These are phyloP conservation scores for Dimocarpus longan DNA, from an alignment of 345 rosid species.

Conservation along the genomic window DNA sequence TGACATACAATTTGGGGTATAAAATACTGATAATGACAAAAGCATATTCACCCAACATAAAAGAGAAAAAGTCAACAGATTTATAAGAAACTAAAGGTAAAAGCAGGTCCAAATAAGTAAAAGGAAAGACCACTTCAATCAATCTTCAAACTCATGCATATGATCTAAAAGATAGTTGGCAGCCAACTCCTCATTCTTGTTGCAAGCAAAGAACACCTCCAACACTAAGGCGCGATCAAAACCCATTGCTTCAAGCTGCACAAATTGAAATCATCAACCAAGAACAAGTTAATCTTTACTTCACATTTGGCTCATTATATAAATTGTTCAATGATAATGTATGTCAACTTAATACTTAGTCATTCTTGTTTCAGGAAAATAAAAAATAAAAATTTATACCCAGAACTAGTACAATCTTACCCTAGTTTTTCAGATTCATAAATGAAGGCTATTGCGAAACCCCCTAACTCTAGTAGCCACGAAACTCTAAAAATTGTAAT, in stretches of 20 bases:
- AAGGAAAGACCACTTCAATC: conserved; percentile 24
- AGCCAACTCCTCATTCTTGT: conserved; percentile 96
- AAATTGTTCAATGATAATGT: too few species aligned
- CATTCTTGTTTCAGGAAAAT: too few species aligned
- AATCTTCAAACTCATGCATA: conserved; percentile 89
- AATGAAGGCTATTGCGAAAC: too few species aligned
- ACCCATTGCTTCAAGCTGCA: conserved; percentile 93
- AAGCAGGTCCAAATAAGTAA: too few species aligned
- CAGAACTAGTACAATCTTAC: too few species aligned
- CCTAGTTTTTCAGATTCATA: too few species aligned
- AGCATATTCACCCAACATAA: conserved; percentile 9
- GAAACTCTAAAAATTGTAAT: too few species aligned
- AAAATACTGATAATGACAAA: neutral
- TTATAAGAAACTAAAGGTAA: neutral
- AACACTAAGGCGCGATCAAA: conserved; percentile 75
- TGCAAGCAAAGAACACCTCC: conserved; percentile 92
- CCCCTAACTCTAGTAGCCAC: too few species aligned
- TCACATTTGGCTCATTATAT: neutral
- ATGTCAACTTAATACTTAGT: too few species aligned
- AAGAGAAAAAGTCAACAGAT: neutral
- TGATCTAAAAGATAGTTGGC: conserved; percentile 95
- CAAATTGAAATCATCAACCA: neutral
- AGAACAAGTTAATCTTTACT: neutral
- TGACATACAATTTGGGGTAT: conserved; percentile 9
- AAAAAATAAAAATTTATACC: too few species aligned